These are phyloP conservation scores for Trichoderma semiorbis DNA, from an alignment of 2,329 filamentous ascomycete species.

Conservation along the genomic window DNA sequence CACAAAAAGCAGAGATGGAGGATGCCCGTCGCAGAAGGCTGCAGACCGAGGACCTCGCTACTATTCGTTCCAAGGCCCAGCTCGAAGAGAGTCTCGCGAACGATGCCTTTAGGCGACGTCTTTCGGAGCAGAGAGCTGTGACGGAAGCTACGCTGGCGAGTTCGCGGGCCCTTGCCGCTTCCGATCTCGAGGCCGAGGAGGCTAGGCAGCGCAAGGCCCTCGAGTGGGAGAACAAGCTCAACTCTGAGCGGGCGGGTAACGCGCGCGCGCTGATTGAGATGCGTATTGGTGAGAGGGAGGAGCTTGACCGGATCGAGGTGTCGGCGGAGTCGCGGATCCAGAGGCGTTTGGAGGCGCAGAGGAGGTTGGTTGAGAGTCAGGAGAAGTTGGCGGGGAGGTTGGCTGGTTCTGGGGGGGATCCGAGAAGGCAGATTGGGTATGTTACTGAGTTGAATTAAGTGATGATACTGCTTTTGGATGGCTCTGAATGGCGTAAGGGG, in stretches of 20 bases:
- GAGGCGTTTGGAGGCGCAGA: conserved; percentile 48
- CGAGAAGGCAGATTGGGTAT: conserved; percentile 53
- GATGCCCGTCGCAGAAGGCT: conserved; percentile 47
- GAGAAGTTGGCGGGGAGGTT: conserved; percentile 41
- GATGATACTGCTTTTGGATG: background rate
- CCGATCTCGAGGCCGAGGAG: conserved; percentile 46
- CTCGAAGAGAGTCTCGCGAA: conserved; percentile 43
- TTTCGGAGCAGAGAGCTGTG: conserved; percentile 47
- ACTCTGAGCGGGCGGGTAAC: conserved; percentile 45
- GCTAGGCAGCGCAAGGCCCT: conserved; percentile 42
- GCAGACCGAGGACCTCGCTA: conserved; percentile 43
- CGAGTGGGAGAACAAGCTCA: conserved; percentile 47
- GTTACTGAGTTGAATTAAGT: conserved; percentile 49
- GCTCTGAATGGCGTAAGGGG: background rate
- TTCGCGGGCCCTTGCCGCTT: conserved; percentile 42
- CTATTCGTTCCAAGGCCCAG: conserved; percentile 43
- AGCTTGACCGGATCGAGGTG: conserved; percentile 47
- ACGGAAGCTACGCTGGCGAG: conserved; percentile 45
- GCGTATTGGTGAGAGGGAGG: conserved; percentile 48
- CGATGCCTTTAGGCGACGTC: conserved; percentile 31
- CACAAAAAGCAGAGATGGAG: conserved; percentile 49
- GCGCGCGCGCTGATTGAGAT: conserved; percentile 49
- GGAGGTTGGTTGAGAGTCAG: conserved; percentile 49
- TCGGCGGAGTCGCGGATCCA: conserved; percentile 45
- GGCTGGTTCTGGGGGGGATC: conserved; percentile 36